A percentile compares a stretch with the other conserved stretches of the same genome.
These are phyloP conservation scores for Linnemannia zychae DNA, from an alignment of 192 early-diverging fungal species.

Conservation along the genomic window DNA sequence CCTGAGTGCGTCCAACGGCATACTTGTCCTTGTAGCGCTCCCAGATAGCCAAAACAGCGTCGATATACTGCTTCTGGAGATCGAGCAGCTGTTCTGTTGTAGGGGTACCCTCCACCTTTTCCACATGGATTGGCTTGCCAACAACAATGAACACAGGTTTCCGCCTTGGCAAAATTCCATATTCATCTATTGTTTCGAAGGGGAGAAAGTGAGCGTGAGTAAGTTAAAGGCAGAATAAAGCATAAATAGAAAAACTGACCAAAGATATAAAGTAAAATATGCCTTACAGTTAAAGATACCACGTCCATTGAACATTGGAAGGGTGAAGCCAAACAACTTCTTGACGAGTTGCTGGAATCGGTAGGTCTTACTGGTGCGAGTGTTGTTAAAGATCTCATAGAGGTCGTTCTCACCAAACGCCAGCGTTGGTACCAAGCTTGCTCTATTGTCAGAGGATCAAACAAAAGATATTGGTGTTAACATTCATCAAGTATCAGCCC, in stretches of 20 bases:
- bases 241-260: background rate
- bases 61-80: conserved; percentile 77
- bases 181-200: conserved; percentile 51
- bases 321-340: conserved; percentile 73
- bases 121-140: conserved; percentile 75
- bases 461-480: background rate
- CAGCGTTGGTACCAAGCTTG: conserved; percentile 88
- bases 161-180: conserved; percentile 63
- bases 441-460: conserved; percentile 38
- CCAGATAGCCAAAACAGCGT: conserved; percentile 69
- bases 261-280: background rate
- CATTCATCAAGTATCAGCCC: background rate
- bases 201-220: conserved; percentile 33
- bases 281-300: conserved; percentile 86
- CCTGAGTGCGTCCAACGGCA: conserved; percentile 69
- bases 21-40: conserved; percentile 80
- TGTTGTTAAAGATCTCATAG: conserved; percentile 81
- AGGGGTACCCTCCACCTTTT: conserved; percentile 61
- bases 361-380: conserved; percentile 70
- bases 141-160: conserved; percentile 66
- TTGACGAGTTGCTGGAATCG: conserved; percentile 78
- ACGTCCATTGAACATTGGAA: conserved; percentile 85
- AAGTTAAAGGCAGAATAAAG: background rate
- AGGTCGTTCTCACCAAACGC: conserved; percentile 95
- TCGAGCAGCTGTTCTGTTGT: conserved; percentile 68